Conservation (phyloP, 371 early-diverging fungal species). For the Zychaea mexicana region DNA sequence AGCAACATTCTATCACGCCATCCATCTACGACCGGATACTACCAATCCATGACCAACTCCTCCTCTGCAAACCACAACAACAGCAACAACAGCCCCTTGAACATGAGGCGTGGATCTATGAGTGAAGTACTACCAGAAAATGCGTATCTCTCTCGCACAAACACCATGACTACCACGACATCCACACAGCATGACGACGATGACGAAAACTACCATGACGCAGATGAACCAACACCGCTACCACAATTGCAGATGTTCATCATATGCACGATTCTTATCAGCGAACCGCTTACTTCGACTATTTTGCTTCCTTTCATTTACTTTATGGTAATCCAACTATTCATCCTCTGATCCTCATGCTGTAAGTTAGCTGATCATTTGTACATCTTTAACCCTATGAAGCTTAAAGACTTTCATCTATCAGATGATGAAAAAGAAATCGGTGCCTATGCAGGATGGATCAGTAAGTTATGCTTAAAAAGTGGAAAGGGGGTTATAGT, state of each 20-base stretch:
- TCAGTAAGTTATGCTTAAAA: conserved; percentile 40
- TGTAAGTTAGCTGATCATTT: not conserved
- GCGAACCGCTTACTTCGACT: conserved; percentile 68
- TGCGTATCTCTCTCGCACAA: conserved; percentile 5
- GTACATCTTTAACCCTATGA: not conserved
- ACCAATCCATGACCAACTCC: not conserved
- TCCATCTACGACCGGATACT: not conserved
- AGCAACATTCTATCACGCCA: not conserved
- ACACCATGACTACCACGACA: conserved; percentile 5
- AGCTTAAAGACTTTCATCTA: conserved; percentile 63
- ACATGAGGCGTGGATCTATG: not conserved
- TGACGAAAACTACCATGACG: not conserved
- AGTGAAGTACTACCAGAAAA: not conserved
- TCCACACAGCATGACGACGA: not conserved
- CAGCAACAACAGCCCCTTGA: not conserved
- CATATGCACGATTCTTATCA: conserved; percentile 61
- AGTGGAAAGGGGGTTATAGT: no score
- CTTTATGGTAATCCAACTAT: conserved; percentile 46
- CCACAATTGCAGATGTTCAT: conserved; percentile 59
- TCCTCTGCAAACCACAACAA: not conserved
- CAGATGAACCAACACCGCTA: conserved; percentile 39
- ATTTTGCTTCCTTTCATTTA: conserved; percentile 71
- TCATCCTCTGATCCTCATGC: not conserved
- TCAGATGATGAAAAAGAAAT: conserved; percentile 65
- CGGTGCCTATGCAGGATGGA: conserved; percentile 67